These are phyloP conservation scores for Kodamaea arcana DNA, from an alignment of 1,139 yeast genomes.

Conservation along the genomic window DNA sequence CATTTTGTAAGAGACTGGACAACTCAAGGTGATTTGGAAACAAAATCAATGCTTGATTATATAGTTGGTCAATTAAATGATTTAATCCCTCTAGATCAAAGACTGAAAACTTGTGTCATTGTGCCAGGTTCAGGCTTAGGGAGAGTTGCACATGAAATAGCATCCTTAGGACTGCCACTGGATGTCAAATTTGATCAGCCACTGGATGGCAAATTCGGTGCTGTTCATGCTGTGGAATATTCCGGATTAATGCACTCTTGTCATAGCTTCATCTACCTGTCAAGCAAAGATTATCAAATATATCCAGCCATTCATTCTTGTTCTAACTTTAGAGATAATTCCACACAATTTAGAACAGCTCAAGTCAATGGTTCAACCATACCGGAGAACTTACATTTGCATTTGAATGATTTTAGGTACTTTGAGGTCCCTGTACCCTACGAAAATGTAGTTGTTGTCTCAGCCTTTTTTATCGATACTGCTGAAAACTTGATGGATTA, in stretches of 20 bases:
- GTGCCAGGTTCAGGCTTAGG: slow-evolving; percentile 85
- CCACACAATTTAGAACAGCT: slow-evolving; percentile 52
- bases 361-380: slow-evolving; percentile 15
- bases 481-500: slow-evolving; percentile 80
- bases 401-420: slow-evolving; percentile 62
- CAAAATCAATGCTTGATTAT: slow-evolving; percentile 50
- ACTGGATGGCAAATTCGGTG: slow-evolving; percentile 27
- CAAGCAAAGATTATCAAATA: slow-evolving; percentile 20
- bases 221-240: slow-evolving; percentile 68
- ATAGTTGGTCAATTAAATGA: slow-evolving; percentile 31
- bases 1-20: slow-evolving; percentile 79
- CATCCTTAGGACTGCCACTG: slow-evolving; percentile 35
- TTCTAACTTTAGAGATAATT: slow-evolving; percentile 56
- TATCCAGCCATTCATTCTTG: slow-evolving; percentile 70
- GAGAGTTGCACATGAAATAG: slow-evolving; percentile 60
- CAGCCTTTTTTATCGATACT: slow-evolving; percentile 80
- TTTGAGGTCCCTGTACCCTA: slow-evolving; percentile 25
- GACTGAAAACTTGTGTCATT: slow-evolving; percentile 43
- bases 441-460: slow-evolving; percentile 56
- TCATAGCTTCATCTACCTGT: slow-evolving; percentile 50
- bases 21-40: slow-evolving; percentile 37
- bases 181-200: no score
- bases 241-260: slow-evolving; percentile 68
- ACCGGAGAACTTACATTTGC: slow-evolving; percentile 48
- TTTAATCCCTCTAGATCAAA: slow-evolving; percentile 22